Percentiles rank a stretch among this genome's conserved stretches.
Evolutionary conservation across 495 filamentous ascomycete species (phyloP).

Genomic region (Aspergillus kassunensis): DNA sequence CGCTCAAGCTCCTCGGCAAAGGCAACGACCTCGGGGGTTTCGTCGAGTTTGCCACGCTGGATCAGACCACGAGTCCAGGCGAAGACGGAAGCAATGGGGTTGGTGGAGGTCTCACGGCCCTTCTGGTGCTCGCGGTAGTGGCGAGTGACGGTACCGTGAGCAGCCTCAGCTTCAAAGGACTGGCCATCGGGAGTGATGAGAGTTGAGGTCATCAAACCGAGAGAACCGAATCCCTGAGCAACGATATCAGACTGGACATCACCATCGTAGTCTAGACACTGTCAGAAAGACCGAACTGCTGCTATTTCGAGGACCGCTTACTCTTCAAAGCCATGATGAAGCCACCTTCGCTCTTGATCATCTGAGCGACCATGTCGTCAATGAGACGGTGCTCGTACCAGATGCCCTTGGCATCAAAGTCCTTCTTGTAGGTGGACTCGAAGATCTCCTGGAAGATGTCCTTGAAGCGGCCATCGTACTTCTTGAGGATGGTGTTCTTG

Average conservation of each 20-base stretch:
- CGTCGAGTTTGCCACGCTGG: conserved; percentile 86
- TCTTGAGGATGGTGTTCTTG: conserved; percentile 99
- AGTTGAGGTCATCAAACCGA: conserved; percentile 97
- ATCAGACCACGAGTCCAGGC: conserved; percentile 96
- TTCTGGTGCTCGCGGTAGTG: conserved; percentile 99
- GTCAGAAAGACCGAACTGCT: not conserved
- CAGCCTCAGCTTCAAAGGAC: conserved; percentile 95
- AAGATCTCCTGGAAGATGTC: conserved; percentile 99
- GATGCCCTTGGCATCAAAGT: conserved; percentile 85
- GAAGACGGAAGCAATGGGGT: conserved; percentile 98
- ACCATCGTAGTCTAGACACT: conserved; percentile 81
- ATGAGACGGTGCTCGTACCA: conserved; percentile 99
- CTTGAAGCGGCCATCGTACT: conserved; percentile 97
- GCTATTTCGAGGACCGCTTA: conserved; percentile 35
- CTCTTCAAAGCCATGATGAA: conserved; percentile 98
- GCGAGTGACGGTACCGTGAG: conserved; percentile 95
- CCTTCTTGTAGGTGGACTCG: conserved; percentile 76
- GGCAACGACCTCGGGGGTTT: conserved; percentile 77
- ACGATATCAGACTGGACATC: conserved; percentile 98
- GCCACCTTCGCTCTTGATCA: conserved; percentile 96
- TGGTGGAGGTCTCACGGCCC: conserved; percentile 92
- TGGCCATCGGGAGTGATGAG: conserved; percentile 93
- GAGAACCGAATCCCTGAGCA: conserved; percentile 95
- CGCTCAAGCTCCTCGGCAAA: conserved; percentile 90
- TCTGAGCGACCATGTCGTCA: conserved; percentile 99